Evolutionary conservation across 352 stramenopile species (phyloP), one percentile per base, ranked within the genome.

Genomic region (Phytophthora pinifolia): DNA sequence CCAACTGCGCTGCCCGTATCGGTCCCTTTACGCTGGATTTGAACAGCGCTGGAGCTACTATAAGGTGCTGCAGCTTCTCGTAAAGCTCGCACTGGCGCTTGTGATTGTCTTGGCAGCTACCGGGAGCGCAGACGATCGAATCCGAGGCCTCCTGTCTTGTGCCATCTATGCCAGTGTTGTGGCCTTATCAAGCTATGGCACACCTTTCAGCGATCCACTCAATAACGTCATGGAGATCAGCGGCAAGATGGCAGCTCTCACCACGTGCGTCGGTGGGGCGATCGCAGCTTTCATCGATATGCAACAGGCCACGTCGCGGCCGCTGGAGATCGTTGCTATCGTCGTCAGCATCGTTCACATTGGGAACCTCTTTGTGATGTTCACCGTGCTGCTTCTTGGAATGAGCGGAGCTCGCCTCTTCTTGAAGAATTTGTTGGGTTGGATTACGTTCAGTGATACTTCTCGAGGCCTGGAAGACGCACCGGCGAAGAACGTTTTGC

Each of bases 181-280:
- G 13, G 45, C 32, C 3, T 10, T 81, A 9, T 75, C 71, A 6
- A 74, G 50, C 5, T 81, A 76, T 42, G 37, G 63, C 12, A 73
- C 69, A 9, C 75, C 75, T 4, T 83, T 83, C 55, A 72, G 48
- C 29, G 71, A 82, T 25, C 70, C 73, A 4, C 52, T 81, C 1
- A 76, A 80, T 47, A 70, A 83, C 37, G 27, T 72, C 5, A 82
- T 80, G 65, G 75, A 81, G 32, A 67, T 81, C 22, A 79, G 56
- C 18, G 65, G 65, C 3, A 79, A 80, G 39, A 14, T 76, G 0
- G 47, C 70, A 22, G 56, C 67, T 9, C 59, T 83, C 0, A 64
- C 53, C 2, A 81, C 67, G 4, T 74, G 62, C 30, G 29, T 77
- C 6, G 63, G 66, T 17, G 67, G 68, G 7, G 41, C 56, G 10